These are phyloP conservation scores for Oryza meyeriana DNA, from an alignment of 176 grass and related monocot genomes.

Conservation along the genomic window DNA sequence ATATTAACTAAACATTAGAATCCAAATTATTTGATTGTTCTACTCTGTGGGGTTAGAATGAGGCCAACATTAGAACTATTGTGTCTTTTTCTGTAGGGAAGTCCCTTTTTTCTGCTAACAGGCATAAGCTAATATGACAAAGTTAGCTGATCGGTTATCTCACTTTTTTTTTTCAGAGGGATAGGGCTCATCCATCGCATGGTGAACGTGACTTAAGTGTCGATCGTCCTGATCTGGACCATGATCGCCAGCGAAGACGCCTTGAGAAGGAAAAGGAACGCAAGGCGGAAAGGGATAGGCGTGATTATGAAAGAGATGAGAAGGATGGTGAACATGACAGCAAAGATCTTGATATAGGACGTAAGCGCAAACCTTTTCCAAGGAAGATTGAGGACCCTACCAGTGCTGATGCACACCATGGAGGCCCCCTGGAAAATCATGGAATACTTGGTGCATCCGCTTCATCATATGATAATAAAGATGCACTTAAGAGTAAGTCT, in stretches of 20 bases:
- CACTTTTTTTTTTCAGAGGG: conserved; percentile 57
- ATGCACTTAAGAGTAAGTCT: conserved; percentile 88
- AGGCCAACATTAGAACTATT: background rate
- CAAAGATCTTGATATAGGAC: conserved; percentile 56
- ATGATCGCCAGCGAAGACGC: conserved; percentile 79
- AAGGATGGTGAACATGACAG: conserved; percentile 85
- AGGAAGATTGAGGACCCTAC: conserved; percentile 43
- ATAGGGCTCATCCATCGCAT: conserved; percentile 57
- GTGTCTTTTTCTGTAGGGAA: background rate
- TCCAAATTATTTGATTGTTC: background rate
- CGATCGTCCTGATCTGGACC: conserved; percentile 82
- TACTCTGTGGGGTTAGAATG: background rate
- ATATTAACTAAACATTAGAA: background rate
- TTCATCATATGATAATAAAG: conserved; percentile 85
- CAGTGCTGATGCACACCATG: conserved; percentile 56
- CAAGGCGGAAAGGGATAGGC: conserved; percentile 74
- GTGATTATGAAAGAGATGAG: conserved; percentile 82
- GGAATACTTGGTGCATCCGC: conserved; percentile 62
- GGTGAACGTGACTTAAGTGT: conserved; percentile 78
- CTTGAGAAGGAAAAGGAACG: conserved; percentile 81
- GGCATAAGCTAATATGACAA: background rate
- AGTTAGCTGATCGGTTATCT: background rate
- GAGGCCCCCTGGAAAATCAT: conserved; percentile 38
- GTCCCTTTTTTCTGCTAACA: background rate
- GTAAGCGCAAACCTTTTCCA: conserved; percentile 51